A percentile compares a stretch with the other conserved stretches of the same genome.
phyloP scores from a whole-genome alignment of 2,329 filamentous ascomycete genomes.

The Sporothrix globosa region DNA sequence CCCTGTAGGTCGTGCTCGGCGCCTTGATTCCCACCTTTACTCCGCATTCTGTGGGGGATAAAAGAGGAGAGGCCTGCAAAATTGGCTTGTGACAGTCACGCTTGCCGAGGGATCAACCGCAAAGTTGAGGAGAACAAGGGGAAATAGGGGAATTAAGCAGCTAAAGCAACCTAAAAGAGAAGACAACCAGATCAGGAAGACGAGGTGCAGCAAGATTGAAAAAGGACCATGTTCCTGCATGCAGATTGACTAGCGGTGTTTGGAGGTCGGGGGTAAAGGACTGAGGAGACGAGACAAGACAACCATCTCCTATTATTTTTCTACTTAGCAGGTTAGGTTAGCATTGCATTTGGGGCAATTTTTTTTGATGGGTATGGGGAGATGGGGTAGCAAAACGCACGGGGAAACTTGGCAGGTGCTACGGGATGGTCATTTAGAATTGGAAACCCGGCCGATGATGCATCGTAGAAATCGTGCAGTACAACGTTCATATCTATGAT shows the following conservation, averaged over 20 bases:
- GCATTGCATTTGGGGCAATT: background rate
- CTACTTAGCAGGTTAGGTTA: background rate
- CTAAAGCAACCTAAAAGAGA: background rate
- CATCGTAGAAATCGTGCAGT: background rate
- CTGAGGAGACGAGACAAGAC: background rate
- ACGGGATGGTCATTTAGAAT: background rate
- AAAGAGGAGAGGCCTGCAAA: background rate
- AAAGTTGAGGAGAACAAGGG: background rate
- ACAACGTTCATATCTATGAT: background rate
- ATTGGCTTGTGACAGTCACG: constrained; percentile 21
- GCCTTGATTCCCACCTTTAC: background rate
- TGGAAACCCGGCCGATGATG: background rate
- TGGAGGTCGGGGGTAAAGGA: background rate
- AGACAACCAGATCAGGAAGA: background rate
- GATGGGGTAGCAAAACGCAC: background rate
- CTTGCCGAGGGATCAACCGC: constrained; percentile 10
- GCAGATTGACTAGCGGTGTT: no score
- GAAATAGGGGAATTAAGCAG: background rate
- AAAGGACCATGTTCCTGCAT: background rate
- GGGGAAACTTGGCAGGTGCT: background rate
- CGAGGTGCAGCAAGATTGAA: background rate
- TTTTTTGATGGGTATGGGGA: constrained; percentile 3
- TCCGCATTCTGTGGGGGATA: constrained; percentile 22
- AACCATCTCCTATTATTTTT: no score
- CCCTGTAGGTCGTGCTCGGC: no score